Evolutionary conservation across 306 rosid genomes (phyloP), one percentile per base, ranked within the genome.

Genomic region (Quercus robur): DNA sequence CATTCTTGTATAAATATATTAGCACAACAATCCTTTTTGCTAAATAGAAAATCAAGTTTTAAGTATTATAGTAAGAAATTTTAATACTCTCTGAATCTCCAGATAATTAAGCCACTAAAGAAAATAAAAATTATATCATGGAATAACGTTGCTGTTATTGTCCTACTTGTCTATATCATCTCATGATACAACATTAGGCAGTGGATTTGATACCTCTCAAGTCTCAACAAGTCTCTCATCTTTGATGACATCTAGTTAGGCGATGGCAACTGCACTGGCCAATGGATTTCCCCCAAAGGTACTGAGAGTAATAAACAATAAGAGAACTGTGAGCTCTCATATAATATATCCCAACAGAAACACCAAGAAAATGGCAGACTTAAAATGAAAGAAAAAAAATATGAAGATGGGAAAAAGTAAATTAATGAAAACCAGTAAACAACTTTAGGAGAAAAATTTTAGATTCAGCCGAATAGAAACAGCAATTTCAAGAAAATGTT

Each of bases 251-350:
- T 90, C 88, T 11, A 96, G 90, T 72, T 98, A 85, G 76, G 99
- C 98, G 78, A 96, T 77, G 33, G 98, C 98, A 80, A 96, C 92
- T 72, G 97, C 97, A 89, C 98, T 90, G 68, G 98, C 99, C 90
- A 91, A 78, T 12, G 98, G 98, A 82, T 93, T 96, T 67, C 98
- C 97, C 26, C 99, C 99, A 38, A 93, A 93, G 80, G 99, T 96
- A 84, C 97, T 91, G 86, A 28, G n/a, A 78, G 70, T 25, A 78
- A 30, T 26, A 62, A 62, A 30, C 79, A 14, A 30, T 4, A 75
- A 77, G 26, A 26, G 68, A 62, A 77, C 51, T 76, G 74, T 85
- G 31, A 84, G 85, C 84, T 66, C 11, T 77, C 6, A 35, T 26
- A 26, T 26, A 26, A 12, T 17, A 61, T 15, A 56, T 52, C 56